A percentile compares a stretch with the other conserved stretches of the same genome.
phyloP scores from a whole-genome alignment of 306 rosid species.

The Lathyrus oleraceus region DNA sequence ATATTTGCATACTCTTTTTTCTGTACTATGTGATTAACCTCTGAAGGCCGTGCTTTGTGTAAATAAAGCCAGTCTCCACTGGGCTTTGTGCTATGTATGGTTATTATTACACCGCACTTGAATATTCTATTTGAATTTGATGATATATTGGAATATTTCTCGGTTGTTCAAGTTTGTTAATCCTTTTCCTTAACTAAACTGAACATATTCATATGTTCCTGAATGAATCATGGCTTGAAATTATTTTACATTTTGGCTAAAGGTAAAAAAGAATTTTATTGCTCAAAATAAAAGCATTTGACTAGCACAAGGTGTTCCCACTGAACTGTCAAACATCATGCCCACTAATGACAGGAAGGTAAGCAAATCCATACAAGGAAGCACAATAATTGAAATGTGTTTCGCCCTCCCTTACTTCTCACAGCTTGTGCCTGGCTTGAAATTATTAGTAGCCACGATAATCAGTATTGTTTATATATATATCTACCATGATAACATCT shows the following conservation, averaged over 20 bases:
- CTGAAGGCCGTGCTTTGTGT: conserved; percentile 52
- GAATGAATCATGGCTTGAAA: conserved; percentile 20
- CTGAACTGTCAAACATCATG: not conserved
- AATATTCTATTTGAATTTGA: conserved; percentile 25
- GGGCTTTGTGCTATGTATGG: conserved; percentile 43
- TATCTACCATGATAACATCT: not conserved
- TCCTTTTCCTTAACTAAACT: not conserved
- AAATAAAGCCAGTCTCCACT: conserved; percentile 50
- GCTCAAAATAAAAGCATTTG: not conserved
- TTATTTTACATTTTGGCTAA: not conserved
- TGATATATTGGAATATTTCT: conserved; percentile 15
- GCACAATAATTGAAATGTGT: not conserved
- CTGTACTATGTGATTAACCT: conserved; percentile 45
- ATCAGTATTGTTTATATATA: not conserved
- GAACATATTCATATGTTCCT: not conserved
- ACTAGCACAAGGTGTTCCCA: not conserved
- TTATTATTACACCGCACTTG: conserved; percentile 38
- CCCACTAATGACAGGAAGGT: not conserved
- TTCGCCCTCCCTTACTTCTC: not conserved
- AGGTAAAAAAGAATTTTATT: not conserved
- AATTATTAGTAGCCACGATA: not conserved
- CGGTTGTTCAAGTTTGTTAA: conserved; percentile 20
- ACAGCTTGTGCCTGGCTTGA: not conserved
- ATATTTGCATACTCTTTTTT: conserved; percentile 49
- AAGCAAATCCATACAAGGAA: not conserved